phyloP scores from a whole-genome alignment of 495 filamentous ascomycete species.

The Podospora comata region DNA sequence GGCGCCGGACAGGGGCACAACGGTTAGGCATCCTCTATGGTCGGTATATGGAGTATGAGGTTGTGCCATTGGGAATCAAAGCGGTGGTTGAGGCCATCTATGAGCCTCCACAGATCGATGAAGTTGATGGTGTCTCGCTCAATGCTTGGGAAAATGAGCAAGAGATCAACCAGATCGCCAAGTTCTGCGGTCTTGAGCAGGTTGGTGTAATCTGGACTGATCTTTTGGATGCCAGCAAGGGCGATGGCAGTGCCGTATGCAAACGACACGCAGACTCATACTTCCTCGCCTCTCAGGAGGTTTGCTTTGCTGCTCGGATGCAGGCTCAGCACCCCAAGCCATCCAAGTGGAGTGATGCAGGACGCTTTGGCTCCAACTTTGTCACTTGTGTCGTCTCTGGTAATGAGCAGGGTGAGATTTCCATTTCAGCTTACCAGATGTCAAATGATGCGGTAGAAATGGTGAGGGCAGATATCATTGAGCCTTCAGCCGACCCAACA shows the following conservation, averaged over 20 bases:
- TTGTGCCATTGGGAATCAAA: conserved; percentile 91
- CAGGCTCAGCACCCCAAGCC: conserved; percentile 86
- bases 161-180: conserved; percentile 76
- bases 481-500: conserved; percentile 86
- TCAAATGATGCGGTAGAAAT: conserved; percentile 95
- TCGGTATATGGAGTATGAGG: conserved; percentile 83
- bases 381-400: conserved; percentile 94
- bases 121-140: conserved; percentile 86
- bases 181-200: conserved; percentile 79
- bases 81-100: conserved; percentile 98
- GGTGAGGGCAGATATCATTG: conserved; percentile 91
- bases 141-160: conserved; percentile 85
- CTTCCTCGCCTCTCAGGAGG: conserved; percentile 88
- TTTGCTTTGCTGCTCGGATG: conserved; percentile 80
- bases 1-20: conserved; percentile 76
- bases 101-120: conserved; percentile 86
- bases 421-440: conserved; percentile 88
- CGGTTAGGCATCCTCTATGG: conserved; percentile 90
- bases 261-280: conserved; percentile 96
- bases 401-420: conserved; percentile 83
- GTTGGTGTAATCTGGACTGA: conserved; percentile 97
- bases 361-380: conserved; percentile 91
- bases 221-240: conserved; percentile 74
- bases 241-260: conserved; percentile 82
- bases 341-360: conserved; percentile 96